Percentiles rank a stretch among this genome's conserved stretches.
Evolutionary conservation across 768 basidiomycete genomes (phyloP).

Genomic region (Panaeolus cyanescens): DNA sequence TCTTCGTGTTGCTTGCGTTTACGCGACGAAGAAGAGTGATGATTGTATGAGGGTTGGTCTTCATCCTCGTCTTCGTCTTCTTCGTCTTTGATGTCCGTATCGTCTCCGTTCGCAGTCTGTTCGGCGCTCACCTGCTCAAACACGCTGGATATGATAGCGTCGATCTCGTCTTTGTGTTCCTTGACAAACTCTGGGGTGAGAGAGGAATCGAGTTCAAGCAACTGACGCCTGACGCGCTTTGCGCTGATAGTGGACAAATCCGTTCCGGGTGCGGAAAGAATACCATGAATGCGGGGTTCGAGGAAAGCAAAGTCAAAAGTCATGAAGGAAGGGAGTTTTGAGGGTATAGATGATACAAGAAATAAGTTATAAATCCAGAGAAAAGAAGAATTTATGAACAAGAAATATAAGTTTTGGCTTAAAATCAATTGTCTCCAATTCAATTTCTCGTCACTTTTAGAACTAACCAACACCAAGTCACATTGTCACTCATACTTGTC

Average conservation of each 20-base stretch:
- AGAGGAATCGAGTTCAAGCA: constrained; percentile 52
- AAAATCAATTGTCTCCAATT: background rate
- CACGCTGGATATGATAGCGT: constrained; percentile 65
- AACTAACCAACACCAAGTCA: background rate
- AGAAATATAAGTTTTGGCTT: background rate
- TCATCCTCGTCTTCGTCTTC: constrained; percentile 37
- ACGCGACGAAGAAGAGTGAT: constrained; percentile 12
- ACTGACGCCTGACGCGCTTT: constrained; percentile 82
- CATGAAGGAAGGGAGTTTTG: constrained; percentile 36
- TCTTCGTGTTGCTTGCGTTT: constrained; percentile 19
- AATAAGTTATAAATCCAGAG: constrained; percentile 1
- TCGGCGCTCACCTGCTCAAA: constrained; percentile 59
- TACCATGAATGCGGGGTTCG: constrained; percentile 62
- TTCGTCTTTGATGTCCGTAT: constrained; percentile 23
- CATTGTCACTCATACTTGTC: background rate
- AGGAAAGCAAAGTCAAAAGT: constrained; percentile 53
- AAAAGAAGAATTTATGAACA: constrained; percentile 14
- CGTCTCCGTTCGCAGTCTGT: constrained; percentile 31
- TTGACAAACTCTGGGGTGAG: constrained; percentile 64
- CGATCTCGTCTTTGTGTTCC: constrained; percentile 67
- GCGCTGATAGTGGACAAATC: constrained; percentile 84
- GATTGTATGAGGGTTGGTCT: no score
- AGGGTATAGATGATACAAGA: constrained; percentile 3
- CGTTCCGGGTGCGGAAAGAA: constrained; percentile 75
- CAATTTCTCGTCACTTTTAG: constrained; percentile 1